Evolutionary conservation across 2,329 filamentous ascomycete species (phyloP).

Genomic region (Diplodia corticola): DNA sequence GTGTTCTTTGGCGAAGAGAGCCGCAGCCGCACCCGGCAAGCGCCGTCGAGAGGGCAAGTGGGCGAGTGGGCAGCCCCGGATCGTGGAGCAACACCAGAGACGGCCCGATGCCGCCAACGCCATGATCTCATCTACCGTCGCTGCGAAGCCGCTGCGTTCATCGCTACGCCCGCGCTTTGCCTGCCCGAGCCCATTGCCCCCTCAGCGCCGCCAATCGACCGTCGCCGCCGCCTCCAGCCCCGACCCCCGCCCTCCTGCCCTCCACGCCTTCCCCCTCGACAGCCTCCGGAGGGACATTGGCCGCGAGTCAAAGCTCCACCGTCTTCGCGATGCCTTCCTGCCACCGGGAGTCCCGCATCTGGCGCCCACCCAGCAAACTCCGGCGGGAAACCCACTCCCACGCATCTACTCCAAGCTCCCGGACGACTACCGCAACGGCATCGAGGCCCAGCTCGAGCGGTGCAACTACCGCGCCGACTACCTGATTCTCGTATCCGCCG

Average conservation of each 20-base stretch:
- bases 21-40: neutral
- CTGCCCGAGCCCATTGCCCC: neutral
- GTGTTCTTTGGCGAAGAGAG: neutral
- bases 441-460: neutral
- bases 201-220: neutral
- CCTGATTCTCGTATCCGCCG: neutral
- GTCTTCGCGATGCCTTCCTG: neutral
- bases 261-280: neutral
- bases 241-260: neutral
- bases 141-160: neutral
- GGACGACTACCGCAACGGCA: neutral
- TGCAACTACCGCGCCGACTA: constrained; percentile 1
- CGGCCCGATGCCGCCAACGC: neutral
- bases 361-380: neutral
- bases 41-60: neutral
- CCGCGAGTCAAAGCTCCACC: neutral
- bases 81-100: constrained; percentile 12
- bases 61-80: neutral
- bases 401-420: neutral
- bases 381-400: neutral
- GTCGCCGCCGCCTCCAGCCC: neutral
- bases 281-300: neutral
- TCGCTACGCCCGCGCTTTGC: neutral
- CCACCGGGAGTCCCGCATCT: neutral
- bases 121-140: neutral